Evolutionary conservation across 352 stramenopile genomes (phyloP), one percentile per base, ranked within the genome.

Genomic region (Phytopythium delawarense): DNA sequence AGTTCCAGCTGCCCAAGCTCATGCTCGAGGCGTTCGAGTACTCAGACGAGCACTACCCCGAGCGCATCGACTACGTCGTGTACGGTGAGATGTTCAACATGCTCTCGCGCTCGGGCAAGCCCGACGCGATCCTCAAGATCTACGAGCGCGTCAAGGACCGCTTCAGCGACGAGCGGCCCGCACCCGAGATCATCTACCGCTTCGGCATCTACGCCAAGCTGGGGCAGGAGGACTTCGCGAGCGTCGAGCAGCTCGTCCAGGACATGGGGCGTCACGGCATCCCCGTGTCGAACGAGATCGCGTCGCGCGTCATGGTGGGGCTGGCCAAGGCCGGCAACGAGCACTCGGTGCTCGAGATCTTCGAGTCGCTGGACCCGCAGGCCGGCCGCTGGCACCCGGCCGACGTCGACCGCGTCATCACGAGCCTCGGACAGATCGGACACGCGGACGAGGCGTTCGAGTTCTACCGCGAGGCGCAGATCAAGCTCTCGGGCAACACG

Each of bases 181-280:
- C 68, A 12, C 73, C 75, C 2, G 80, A 89, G 57, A 78, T 92
- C 30, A 69, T 90, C 53, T 88, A 86, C 45, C 78, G 78, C 59
- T 76, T 82, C 45, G 76, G 82, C 18, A 72, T 84, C 20, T 74
- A 73, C 16, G 78, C 71, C 42, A 73, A 72, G 63, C 67, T 84
- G 18, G 63, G 54, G 11, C 67, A 71, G 55, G 40, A 74, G 20
- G 70, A 89, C 62, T 72, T 72, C 44, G 60, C 7, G 2, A 60
- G 35, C 0, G 62, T 78, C 37, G 57, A 79, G 15, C 63, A 23
- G 42, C 53, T 87, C 37, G 13, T 82, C 21, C 57, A 64, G 20
- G 72, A 80, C 13, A 87, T 89, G 74, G 39, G 61, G 53, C 51
- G 42, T 2, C 61, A 63, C 1, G 68, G 62, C 20, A 55, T 74